Evolutionary conservation across 2,329 filamentous ascomycete species (phyloP).

Genomic region (Endothia cerciana): DNA sequence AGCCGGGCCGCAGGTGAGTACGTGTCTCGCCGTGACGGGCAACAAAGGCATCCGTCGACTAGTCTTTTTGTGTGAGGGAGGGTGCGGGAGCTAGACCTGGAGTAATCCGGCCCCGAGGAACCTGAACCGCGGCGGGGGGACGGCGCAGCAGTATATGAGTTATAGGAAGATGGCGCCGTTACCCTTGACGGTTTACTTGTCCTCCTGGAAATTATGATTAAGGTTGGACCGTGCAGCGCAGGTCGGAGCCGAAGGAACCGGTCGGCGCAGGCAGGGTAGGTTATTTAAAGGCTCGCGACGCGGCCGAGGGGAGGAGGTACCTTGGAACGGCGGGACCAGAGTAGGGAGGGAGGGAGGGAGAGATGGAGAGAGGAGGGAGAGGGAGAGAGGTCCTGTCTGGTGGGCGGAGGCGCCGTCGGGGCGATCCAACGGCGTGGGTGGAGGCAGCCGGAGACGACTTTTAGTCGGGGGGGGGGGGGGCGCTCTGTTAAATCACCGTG

Average conservation of each 20-base stretch:
- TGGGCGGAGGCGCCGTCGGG: too few species aligned
- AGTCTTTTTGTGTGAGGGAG: neutral
- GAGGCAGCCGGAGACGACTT: neutral
- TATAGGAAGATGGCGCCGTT: neutral
- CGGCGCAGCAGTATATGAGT: neutral
- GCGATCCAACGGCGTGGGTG: too few species aligned
- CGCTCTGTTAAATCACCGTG: constrained; percentile 25
- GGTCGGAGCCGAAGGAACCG: neutral
- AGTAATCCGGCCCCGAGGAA: neutral
- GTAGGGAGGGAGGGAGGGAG: too few species aligned
- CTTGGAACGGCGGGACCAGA: too few species aligned
- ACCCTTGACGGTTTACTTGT: neutral
- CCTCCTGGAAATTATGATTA: constrained; percentile 1
- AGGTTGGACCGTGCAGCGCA: too few species aligned
- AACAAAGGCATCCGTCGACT: neutral
- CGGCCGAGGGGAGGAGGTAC: too few species aligned
- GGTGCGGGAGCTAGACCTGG: neutral
- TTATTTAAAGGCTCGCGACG: too few species aligned
- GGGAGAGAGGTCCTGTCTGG: too few species aligned
- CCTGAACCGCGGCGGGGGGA: neutral
- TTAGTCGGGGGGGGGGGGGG: constrained; percentile 18
- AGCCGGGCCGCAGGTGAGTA: neutral
- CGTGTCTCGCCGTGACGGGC: neutral
- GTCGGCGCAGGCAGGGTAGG: neutral
- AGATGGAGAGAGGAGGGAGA: too few species aligned